Percentiles rank a stretch among this genome's conserved stretches.
These are phyloP conservation scores for Pilobolus umbonatus DNA, from an alignment of 192 early-diverging fungal genomes.

Conservation along the genomic window DNA sequence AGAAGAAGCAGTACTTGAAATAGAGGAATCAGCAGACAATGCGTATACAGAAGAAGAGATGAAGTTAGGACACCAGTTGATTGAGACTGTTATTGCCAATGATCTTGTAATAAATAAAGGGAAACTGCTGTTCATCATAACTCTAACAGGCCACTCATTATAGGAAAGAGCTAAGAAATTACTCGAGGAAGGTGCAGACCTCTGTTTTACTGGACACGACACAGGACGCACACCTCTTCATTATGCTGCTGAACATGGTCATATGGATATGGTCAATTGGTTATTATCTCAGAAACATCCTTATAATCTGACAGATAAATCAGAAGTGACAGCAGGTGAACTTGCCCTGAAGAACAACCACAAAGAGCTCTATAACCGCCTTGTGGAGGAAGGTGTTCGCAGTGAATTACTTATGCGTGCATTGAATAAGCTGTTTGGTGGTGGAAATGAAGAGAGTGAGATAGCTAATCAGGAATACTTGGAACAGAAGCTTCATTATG, in stretches of 20 bases:
- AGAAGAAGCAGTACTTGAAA: background rate
- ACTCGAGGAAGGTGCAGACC: constrained; percentile 46
- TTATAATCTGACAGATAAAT: constrained; percentile 79
- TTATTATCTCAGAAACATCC: constrained; percentile 64
- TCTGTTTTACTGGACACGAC: constrained; percentile 48
- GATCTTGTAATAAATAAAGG: constrained; percentile 15
- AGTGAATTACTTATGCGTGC: constrained; percentile 75
- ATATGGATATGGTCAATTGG: constrained; percentile 56
- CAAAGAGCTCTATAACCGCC: constrained; percentile 61
- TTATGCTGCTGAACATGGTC: constrained; percentile 64
- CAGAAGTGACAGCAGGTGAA: constrained; percentile 78
- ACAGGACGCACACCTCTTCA: constrained; percentile 61
- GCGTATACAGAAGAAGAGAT: constrained; percentile 30
- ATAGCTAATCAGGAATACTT: constrained; percentile 79
- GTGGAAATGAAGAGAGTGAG: constrained; percentile 31
- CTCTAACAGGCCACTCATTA: background rate
- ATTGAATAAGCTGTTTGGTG: constrained; percentile 33
- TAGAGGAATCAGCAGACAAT: constrained; percentile 15
- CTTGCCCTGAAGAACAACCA: constrained; percentile 69
- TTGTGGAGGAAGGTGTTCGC: constrained; percentile 83
- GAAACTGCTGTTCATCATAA: background rate
- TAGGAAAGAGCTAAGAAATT: constrained; percentile 43
- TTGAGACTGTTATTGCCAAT: constrained; percentile 20
- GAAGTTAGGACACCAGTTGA: constrained; percentile 19
- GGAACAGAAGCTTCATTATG: constrained; percentile 70